These are phyloP conservation scores for Graphium sp. DNA, from an alignment of 2,329 filamentous ascomycete species.

Conservation along the genomic window DNA sequence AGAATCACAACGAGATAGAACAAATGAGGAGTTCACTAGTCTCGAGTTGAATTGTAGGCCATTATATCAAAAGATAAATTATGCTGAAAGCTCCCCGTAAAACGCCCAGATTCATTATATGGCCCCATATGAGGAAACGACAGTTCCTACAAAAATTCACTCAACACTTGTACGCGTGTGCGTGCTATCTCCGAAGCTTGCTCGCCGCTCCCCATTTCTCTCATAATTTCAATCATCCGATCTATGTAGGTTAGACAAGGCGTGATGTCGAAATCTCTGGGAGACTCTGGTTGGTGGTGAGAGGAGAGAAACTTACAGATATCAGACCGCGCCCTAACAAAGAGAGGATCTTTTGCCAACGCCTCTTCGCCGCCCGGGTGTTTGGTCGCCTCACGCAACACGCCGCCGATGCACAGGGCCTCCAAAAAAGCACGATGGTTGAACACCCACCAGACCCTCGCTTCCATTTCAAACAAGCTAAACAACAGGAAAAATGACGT, in stretches of 20 bases:
- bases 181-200: conserved; percentile 40
- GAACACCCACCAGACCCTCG: conserved; percentile 72
- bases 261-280: too few species aligned
- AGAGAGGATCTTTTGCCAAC: conserved; percentile 35
- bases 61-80: too few species aligned
- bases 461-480: conserved; percentile 50
- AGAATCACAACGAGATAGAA: too few species aligned
- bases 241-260: conserved; percentile 16
- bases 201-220: conserved; percentile 35
- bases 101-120: too few species aligned
- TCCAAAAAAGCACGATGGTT: conserved; percentile 69
- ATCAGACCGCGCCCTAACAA: conserved; percentile 40
- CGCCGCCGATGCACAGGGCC: conserved; percentile 49
- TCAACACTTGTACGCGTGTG: conserved; percentile 41
- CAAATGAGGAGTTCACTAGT: too few species aligned
- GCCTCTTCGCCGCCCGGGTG: conserved; percentile 27
- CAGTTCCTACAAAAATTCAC: conserved; percentile 25
- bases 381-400: conserved; percentile 32
- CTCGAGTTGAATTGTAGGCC: too few species aligned
- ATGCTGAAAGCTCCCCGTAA: too few species aligned
- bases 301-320: conserved; percentile 30
- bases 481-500: conserved; percentile 58
- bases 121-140: too few species aligned
- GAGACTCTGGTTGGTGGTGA: conserved; percentile 5
- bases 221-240: conserved; percentile 48